Evolutionary conservation across 768 basidiomycete species (phyloP), one percentile per base, ranked within the genome.

Genomic region (Termitomyces bulborhizus): DNA sequence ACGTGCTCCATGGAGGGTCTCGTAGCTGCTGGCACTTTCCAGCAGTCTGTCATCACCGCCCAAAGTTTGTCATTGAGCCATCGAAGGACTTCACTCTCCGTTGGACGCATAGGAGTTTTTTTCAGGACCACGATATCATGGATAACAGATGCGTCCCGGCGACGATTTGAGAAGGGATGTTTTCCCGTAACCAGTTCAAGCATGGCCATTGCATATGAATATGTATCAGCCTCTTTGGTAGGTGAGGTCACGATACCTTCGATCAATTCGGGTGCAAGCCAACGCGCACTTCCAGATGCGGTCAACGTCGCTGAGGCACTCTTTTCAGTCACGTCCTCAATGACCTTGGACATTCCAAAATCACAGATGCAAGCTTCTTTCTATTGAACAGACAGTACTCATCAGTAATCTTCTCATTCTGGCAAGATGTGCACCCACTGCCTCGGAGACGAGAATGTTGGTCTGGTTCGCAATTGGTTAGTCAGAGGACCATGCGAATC

Each of bases 271-370:
- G 84, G 85, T 7, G 84, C 81, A 31, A 81, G 71, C 83, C 83
- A 86, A 8, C 84, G 76, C 36, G 79, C 73, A 53, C 76, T 76
- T 9, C 75, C 73, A 4, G 73, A 73, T n/a, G 68, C 67, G 1
- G 80, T 79, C 50, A 84, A 66, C 3, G 75, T 77, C n/a, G 69
- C 63, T 27, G 78, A 75, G 34, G 73, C 73, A 27, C 70, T 63
- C 55, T 66, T 76, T 54, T 80, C 81, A 1, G 81, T 78, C 29
- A 84, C 74, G 42, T 83, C 81, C 55, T 79, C 78, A 37, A 85
- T 75, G 29, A 84, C 70, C 62, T 81, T 83, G 16, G 84, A 79
- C 69, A 85, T 78, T 42, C 83, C 83, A 63, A 86, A 85, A 60
- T 86, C 84, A 57, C 79, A 81, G 13, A 86, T 79, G 32, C 78